Conservation (phyloP, 495 filamentous ascomycete genomes). For the Talaromyces ruber region DNA sequence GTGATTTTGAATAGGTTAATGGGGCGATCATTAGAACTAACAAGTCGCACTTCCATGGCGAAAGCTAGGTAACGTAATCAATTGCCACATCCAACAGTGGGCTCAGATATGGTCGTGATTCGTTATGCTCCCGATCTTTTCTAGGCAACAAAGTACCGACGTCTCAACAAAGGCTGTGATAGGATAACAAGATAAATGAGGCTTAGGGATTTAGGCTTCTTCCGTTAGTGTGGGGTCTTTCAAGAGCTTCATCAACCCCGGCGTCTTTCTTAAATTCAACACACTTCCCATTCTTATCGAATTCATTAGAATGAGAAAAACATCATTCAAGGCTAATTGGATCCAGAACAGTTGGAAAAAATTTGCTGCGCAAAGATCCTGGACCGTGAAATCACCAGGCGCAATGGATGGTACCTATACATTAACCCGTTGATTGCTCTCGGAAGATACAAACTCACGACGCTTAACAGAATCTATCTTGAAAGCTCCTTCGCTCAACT, state of each 20-base stretch:
- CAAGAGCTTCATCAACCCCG: neutral
- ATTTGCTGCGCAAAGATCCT: no score
- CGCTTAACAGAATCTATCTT: neutral
- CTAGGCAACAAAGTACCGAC: neutral
- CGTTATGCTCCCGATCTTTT: no score
- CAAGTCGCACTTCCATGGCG: no score
- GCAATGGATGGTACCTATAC: neutral
- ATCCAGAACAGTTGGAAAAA: neutral
- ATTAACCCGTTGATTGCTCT: neutral
- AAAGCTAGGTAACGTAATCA: no score
- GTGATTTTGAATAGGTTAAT: no score
- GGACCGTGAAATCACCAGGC: neutral
- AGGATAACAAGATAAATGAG: neutral
- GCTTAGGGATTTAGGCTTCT: neutral
- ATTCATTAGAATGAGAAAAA: neutral
- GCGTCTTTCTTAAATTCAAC: neutral
- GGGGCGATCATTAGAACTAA: no score
- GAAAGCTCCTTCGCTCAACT: neutral
- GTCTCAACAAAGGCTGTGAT: neutral
- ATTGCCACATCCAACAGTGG: no score
- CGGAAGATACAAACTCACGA: neutral
- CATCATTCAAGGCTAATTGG: neutral
- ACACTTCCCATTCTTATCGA: neutral
- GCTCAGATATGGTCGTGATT: no score
- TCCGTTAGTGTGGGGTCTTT: neutral